phyloP scores from a whole-genome alignment of 2,329 filamentous ascomycete genomes.

The Lachnellula hyalina region DNA sequence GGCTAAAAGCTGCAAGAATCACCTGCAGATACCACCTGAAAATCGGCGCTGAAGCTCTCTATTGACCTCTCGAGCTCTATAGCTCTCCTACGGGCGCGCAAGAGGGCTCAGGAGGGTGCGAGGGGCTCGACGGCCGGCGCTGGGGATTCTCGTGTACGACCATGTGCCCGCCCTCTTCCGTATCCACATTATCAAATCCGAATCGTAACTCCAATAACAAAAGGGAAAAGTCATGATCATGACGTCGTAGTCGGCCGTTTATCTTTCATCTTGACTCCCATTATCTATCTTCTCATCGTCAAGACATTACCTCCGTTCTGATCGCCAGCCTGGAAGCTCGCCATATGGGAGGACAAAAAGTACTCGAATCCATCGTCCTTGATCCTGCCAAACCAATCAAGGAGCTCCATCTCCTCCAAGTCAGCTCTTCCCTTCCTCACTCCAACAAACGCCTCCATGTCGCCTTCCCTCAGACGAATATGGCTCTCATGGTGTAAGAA shows the following conservation, averaged over 20 bases:
- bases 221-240: conserved; percentile 5
- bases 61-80: too few relatives aligned
- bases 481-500: conserved; percentile 8
- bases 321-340: conserved; percentile 5
- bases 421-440: conserved; percentile 24
- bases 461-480: conserved; percentile 4
- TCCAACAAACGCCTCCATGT: conserved; percentile 29
- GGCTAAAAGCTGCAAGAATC: too few relatives aligned
- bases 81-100: too few relatives aligned
- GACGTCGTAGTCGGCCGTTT: neutral
- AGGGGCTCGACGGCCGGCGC: too few relatives aligned
- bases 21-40: too few relatives aligned
- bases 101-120: too few relatives aligned
- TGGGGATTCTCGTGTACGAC: too few relatives aligned
- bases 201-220: conserved; percentile 7
- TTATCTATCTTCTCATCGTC: conserved; percentile 7
- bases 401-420: conserved; percentile 6
- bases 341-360: conserved; percentile 6
- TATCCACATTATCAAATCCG: conserved; percentile 6
- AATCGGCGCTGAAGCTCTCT: too few relatives aligned
- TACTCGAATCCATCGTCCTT: conserved; percentile 9
- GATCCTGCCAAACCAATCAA: conserved; percentile 9
- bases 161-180: conserved; percentile 1
- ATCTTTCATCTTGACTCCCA: neutral
- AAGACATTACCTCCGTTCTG: conserved; percentile 6